Percentiles rank a stretch among this genome's conserved stretches.
phyloP scores from a whole-genome alignment of 345 rosid species.

The Gossypium sturtianum region DNA sequence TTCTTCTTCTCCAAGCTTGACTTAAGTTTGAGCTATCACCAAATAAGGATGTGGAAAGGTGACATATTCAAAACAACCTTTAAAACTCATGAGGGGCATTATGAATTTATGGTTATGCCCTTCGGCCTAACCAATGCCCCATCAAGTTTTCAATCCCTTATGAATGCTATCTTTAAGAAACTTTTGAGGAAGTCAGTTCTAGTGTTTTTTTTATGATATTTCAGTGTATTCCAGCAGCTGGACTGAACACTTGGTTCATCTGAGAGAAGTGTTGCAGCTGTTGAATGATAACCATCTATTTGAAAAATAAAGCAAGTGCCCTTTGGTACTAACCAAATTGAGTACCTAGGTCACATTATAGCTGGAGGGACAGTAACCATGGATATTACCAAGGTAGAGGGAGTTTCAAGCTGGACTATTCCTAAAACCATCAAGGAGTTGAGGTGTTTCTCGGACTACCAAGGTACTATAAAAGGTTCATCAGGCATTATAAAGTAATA shows the following conservation, averaged over 20 bases:
- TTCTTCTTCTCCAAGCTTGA: background rate
- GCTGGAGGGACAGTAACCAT: background rate
- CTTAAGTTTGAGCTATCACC: background rate
- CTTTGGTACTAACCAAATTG: background rate
- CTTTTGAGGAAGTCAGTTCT: background rate
- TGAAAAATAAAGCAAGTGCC: no score
- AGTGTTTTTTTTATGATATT: background rate
- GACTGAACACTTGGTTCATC: background rate
- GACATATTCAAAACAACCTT: background rate
- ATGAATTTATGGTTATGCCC: background rate
- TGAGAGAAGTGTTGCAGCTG: background rate
- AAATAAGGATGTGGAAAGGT: background rate
- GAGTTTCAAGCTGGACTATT: background rate
- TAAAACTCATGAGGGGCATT: background rate
- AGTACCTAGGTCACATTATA: background rate
- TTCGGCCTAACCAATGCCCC: background rate
- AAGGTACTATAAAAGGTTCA: background rate
- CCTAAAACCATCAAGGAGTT: background rate
- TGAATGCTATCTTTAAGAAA: background rate
- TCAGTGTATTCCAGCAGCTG: fast-evolving
- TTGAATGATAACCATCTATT: no score
- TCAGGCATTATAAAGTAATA: no score
- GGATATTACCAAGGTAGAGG: fast-evolving
- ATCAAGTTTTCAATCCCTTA: background rate
- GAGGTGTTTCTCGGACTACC: background rate